Conservation (phyloP, 2,329 filamentous ascomycete species). For the Lachnellula arida region DNA sequence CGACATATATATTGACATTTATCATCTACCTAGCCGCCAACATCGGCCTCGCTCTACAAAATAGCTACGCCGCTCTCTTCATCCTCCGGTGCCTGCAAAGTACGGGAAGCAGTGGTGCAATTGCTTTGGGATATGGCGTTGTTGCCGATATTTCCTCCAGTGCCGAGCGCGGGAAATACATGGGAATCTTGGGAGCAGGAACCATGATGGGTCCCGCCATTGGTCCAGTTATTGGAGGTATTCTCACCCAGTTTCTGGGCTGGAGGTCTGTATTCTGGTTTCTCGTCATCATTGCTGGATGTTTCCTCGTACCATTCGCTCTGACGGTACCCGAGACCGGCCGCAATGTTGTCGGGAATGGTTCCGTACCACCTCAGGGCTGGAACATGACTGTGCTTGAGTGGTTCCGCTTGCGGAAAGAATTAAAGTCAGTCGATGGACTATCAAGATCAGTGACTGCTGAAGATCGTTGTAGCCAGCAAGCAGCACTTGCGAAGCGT, state of each 20-base stretch:
- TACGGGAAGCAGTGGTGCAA: constrained; percentile 50
- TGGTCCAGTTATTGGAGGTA: constrained; percentile 47
- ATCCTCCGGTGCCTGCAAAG: constrained; percentile 55
- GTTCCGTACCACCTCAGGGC: constrained; percentile 50
- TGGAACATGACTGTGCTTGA: constrained; percentile 57
- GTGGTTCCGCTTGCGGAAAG: constrained; percentile 30
- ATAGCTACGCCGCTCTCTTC: constrained; percentile 48
- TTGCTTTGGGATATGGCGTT: constrained; percentile 67
- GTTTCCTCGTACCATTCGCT: constrained; percentile 33
- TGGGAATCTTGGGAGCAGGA: constrained; percentile 62
- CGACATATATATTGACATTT: constrained; percentile 53
- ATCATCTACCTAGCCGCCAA: constrained; percentile 52
- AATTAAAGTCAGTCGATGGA: constrained; percentile 18
- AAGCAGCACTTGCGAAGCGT: constrained; percentile 33
- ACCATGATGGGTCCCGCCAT: constrained; percentile 42
- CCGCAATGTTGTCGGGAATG: constrained; percentile 33
- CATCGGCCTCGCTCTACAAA: constrained; percentile 49
- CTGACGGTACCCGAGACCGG: constrained; percentile 32
- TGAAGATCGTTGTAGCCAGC: constrained; percentile 31
- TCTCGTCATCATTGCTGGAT: constrained; percentile 41
- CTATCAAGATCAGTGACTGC: constrained; percentile 29
- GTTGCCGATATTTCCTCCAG: constrained; percentile 67
- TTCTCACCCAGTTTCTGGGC: constrained; percentile 42
- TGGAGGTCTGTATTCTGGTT: constrained; percentile 53
- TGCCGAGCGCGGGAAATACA: constrained; percentile 67